Evolutionary conservation across 1,284 basidiomycete genomes (phyloP), one percentile per base, ranked within the genome.

Genomic region (Irpex sp.): DNA sequence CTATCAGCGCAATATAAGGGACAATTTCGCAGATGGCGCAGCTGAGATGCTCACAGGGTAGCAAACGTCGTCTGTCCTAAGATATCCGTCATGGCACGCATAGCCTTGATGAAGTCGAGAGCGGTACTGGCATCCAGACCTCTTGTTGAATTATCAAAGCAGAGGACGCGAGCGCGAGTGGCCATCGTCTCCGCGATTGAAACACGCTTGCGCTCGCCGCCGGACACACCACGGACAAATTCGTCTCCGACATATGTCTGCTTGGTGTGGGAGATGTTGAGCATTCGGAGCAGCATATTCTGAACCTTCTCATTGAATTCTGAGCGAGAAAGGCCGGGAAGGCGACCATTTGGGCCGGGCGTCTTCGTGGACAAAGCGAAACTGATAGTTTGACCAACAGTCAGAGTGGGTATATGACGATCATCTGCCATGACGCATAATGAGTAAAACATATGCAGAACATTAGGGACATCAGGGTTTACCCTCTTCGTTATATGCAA

Each of bases 81-180:
- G 19, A 94, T 76, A 71, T 95, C 92, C 5, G 92, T 92, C 81
- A 92, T 86, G 13, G 90, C 79, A 19, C 93, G 83, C 66, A 96
- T 76, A 63, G 84, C 83, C 74, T 87, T 88, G 65, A 81, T 85
- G 67, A 89, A 94, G 71, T 93, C 90, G 43, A 95, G 79, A 0
- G 94, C 93, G 3, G 93, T 95, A 31, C 88, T 88, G 1, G 94
- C 91, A 69, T 97, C 94, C 50, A 97, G 82, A 64, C 95, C 93
- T 56, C 92, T 83, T 1, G 92, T 93, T 0, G 90, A 89, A 68
- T 93, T 93, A 74, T 94, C 92, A 87, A 91, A 94, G 65, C 83
- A 86, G 64, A 90, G 85, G 15, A 94, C 85, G 51, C 85, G 84
- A 26, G 89, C 90, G 53, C 89, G 84, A 5, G 88, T 90, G 0